phyloP scores from a whole-genome alignment of 805 yeast species.

The Myxozyma sirexii region DNA sequence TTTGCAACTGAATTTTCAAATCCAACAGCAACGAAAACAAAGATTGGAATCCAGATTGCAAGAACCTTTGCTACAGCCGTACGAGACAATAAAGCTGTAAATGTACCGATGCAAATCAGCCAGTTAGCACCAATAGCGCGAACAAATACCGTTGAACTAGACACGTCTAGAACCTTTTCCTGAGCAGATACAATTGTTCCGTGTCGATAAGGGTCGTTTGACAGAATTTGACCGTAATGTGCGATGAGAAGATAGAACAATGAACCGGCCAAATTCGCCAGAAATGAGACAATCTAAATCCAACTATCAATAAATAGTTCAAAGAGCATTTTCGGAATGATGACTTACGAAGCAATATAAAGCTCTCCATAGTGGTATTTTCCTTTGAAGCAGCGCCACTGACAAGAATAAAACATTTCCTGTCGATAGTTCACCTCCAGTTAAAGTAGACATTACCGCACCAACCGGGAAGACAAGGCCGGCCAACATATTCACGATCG shows the following conservation, averaged over 20 bases:
- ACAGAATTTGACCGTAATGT: conserved; percentile 28
- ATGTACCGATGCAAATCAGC: conserved; percentile 73
- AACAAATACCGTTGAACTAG: conserved; percentile 27
- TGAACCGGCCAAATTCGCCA: conserved; percentile 32
- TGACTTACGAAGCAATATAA: conserved; percentile 19
- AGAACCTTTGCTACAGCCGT: conserved; percentile 75
- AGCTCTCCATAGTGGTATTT: conserved; percentile 30
- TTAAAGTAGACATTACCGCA: conserved; percentile 29
- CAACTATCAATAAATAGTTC: background rate
- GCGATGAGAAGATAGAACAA: conserved; percentile 31
- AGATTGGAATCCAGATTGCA: conserved; percentile 66
- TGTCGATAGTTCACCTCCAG: conserved; percentile 34
- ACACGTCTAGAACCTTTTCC: conserved; percentile 25
- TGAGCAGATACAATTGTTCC: conserved; percentile 29
- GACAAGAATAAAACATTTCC: conserved; percentile 30
- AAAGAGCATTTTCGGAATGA: background rate
- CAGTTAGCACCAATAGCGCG: conserved; percentile 68
- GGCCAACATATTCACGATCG: conserved; percentile 25
- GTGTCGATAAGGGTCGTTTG: conserved; percentile 22
- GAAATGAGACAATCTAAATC: conserved; percentile 22
- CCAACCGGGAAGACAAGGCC: conserved; percentile 36
- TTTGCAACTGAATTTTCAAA: conserved; percentile 83
- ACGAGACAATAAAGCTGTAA: conserved; percentile 74
- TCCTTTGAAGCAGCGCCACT: conserved; percentile 30
- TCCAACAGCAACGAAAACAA: conserved; percentile 77